Base-by-base conservation (phyloP, 768 basidiomycete species). In the Austroboletus festivus region DNA sequence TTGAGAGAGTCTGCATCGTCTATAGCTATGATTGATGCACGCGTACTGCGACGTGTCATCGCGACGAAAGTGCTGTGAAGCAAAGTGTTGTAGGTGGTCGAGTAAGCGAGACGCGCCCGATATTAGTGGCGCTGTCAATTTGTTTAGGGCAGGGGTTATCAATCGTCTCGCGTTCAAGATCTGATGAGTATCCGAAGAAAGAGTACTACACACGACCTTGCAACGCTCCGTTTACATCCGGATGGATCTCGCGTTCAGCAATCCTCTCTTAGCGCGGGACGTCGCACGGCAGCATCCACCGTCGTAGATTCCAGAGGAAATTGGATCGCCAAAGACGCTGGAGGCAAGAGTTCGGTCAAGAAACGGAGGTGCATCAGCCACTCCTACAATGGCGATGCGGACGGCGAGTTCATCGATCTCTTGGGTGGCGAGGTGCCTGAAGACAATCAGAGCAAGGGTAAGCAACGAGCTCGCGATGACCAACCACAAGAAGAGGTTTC, bases 241-340 rank as follows among this genome's bases (percentile, higher is more conserved):
- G 79, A 85, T 57, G 85, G 84, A 5, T 73, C 73, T 20, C 80
- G 85, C 34, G 80, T 86, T 4, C 69, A 74, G 38, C 77, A 72
- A 48, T 64, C 65, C n/a, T 60, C 71, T 4, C 53, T 44, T 5
- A 78, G 75, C 35, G 50, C 61, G 2, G 58, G 62, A 21, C 59
- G 55, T 6, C 67, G 71, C 47, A 69, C 64, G 24, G 68, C 71
- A 16, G 65, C 55, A 26, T 60, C 61, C 38, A 63, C 71, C 13
- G 63, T 74, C 3, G 69, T 71, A 44, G 78, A 81, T 61, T 47
- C 69, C 2, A 73, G 77, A 40, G 81, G 79, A 12, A 83, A 83
- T 51, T 85, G 83, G 81, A 75, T 85, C 19, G 85, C 86, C 10
- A 69, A 61, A 28, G 83, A 87, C 58, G 85, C 85, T 2, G 83